Conservation (phyloP, 1,139 yeast genomes). For the Scheffersomyces segobiensis region DNA sequence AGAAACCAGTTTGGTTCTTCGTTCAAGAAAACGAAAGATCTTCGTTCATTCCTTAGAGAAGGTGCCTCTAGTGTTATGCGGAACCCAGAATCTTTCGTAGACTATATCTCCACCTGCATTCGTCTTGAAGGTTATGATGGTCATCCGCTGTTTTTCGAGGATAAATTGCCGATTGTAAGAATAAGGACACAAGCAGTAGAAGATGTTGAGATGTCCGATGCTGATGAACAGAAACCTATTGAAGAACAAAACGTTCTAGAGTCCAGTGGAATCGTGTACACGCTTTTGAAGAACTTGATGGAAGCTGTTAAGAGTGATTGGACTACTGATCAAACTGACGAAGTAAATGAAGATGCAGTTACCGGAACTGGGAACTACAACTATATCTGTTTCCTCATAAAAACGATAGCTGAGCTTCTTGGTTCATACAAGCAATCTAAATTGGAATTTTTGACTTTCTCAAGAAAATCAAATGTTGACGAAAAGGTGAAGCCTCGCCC, state of each 20-base stretch:
- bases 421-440: slow-evolving; percentile 81
- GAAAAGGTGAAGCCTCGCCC: slow-evolving; percentile 58
- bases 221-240: slow-evolving; percentile 8
- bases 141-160: slow-evolving; percentile 17
- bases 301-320: slow-evolving; percentile 53
- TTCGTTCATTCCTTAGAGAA: slow-evolving; percentile 55
- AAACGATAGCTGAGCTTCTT: slow-evolving; percentile 67
- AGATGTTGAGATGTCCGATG: slow-evolving; percentile 37
- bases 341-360: slow-evolving; percentile 7
- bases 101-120: slow-evolving; percentile 50
- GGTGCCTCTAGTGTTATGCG: slow-evolving; percentile 59
- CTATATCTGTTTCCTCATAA: slow-evolving; percentile 68
- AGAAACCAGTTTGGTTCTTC: slow-evolving; percentile 33
- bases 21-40: slow-evolving; percentile 39
- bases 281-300: slow-evolving; percentile 66
- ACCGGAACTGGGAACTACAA: slow-evolving; percentile 43
- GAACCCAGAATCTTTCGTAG: slow-evolving; percentile 55
- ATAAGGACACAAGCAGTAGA: slow-evolving; percentile 15
- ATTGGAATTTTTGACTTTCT: slow-evolving; percentile 76
- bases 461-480: slow-evolving; percentile 48
- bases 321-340: slow-evolving; percentile 34
- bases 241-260: slow-evolving; percentile 13
- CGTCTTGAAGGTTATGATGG: slow-evolving; percentile 51
- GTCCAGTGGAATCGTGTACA: slow-evolving; percentile 62
- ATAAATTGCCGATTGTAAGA: slow-evolving; percentile 11